Conservation (phyloP, 1,139 yeast species). For the Candida sp. region DNA sequence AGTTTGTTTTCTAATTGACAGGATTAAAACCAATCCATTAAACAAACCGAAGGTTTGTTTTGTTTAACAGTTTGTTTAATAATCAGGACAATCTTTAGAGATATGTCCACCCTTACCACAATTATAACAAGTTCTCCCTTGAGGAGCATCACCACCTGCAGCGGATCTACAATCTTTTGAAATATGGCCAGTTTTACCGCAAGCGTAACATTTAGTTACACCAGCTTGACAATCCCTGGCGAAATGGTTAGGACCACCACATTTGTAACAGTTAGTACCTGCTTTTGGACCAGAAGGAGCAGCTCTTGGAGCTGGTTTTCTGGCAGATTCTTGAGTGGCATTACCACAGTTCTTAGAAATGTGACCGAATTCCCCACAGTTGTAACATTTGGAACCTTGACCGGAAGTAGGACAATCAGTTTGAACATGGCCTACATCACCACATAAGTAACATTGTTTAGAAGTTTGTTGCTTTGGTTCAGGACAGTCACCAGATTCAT, state of each 20-base stretch:
- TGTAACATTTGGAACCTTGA: constrained; percentile 50
- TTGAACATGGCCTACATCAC: constrained; percentile 68
- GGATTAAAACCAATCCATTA: not conserved
- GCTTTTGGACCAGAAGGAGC: constrained; percentile 14
- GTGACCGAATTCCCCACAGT: constrained; percentile 78
- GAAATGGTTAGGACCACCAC: constrained; percentile 92
- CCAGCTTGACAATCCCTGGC: constrained; percentile 88
- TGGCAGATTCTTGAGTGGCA: constrained; percentile 16
- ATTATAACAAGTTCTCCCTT: constrained; percentile 48
- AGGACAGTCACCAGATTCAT: constrained; percentile 84
- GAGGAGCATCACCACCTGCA: constrained; percentile 33
- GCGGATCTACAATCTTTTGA: constrained; percentile 73
- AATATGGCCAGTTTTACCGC: constrained; percentile 88
- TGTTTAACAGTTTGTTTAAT: not conserved
- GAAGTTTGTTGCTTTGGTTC: constrained; percentile 79
- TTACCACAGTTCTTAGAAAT: constrained; percentile 65
- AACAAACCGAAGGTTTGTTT: not conserved
- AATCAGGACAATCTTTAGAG: constrained; percentile 31
- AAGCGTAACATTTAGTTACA: constrained; percentile 79
- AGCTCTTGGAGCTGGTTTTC: constrained; percentile 16
- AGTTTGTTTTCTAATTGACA: too few relatives aligned
- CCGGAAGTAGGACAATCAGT: constrained; percentile 57
- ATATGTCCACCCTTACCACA: constrained; percentile 36
- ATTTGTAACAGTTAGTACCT: constrained; percentile 78
- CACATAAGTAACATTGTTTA: constrained; percentile 91